A percentile compares a stretch with the other conserved stretches of the same genome.
These are phyloP conservation scores for Suillus americanus DNA, from an alignment of 768 basidiomycete species.

Conservation along the genomic window DNA sequence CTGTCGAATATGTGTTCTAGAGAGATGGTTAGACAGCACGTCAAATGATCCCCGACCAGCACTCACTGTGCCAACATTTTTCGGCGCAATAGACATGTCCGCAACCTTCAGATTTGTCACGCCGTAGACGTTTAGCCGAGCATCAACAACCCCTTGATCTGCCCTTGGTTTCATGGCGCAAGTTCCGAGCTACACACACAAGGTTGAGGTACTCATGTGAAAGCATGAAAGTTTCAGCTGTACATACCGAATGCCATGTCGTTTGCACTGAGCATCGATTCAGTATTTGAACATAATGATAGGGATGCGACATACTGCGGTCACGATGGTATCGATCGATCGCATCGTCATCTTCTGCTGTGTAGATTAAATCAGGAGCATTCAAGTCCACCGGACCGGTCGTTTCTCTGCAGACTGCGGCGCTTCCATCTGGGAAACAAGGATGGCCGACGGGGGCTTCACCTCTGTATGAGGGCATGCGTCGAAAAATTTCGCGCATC, in stretches of 20 bases:
- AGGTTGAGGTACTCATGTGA: conserved; percentile 19
- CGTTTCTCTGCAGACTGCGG: conserved; percentile 24
- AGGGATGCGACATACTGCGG: conserved; percentile 14
- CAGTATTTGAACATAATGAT: background rate
- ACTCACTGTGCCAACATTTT: conserved; percentile 32
- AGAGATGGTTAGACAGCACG: background rate
- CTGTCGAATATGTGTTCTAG: conserved; percentile 40
- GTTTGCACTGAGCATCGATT: conserved; percentile 32
- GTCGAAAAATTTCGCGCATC: conserved; percentile 29
- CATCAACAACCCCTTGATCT: conserved; percentile 60
- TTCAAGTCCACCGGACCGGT: conserved; percentile 22
- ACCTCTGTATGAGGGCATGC: conserved; percentile 43
- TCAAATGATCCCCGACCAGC: background rate
- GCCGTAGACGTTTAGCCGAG: conserved; percentile 61
- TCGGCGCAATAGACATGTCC: conserved; percentile 41
- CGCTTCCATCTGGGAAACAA: conserved; percentile 20
- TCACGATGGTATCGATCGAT: conserved; percentile 28
- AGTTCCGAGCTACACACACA: conserved; percentile 49
- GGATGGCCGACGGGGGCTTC: conserved; percentile 24
- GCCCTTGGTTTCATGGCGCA: conserved; percentile 66
- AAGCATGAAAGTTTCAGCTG: background rate
- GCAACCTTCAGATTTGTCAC: conserved; percentile 58
- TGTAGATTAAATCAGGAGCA: conserved; percentile 33
- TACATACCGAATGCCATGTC: conserved; percentile 45
- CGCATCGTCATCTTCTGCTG: conserved; percentile 34